Base-by-base conservation (phyloP, 2,329 filamentous ascomycete genomes). In the Xylariaceae sp. region DNA sequence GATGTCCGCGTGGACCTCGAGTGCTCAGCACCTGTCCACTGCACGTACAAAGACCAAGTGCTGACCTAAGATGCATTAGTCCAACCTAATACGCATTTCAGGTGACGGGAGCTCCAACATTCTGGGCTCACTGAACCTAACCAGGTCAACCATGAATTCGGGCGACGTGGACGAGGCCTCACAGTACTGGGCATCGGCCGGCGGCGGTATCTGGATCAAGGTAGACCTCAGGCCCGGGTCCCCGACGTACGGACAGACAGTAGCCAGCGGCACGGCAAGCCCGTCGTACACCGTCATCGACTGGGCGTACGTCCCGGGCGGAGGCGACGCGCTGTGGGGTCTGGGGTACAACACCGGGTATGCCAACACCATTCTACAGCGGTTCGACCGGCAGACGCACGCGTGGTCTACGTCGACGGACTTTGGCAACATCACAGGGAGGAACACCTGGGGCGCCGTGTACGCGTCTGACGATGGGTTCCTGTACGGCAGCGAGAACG, bases 401-500 rank as follows among this genome's bases (percentile, higher is more conserved):
- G 39, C 24, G 4, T 48, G 45, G 45, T 34, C 42, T 11, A 12
- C 37, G 7, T 30, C 45, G 1, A 44, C 41, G 22, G 29, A 37
- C 13, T 45, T 52, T 11, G 49, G 47, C 12, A 36, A 38, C 13
- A 19, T 51, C 13, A 44, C 49, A 1, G 42, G 42, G 8, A 35
- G 26, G 18, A 30, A 44, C 33, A 4, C 28, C 13, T 45, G 42
- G 39, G 50, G 47, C 3, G 51, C 51, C 13, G 44, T 44, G 7
- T 55, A 54, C 40, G 48, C 50, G 12, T 41, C 26, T 4, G 40
- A 47, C 17, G 39, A 48, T 26, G 50, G 50, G 1, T 43, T 17
- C 32, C 22, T 55, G 19, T 55, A 47, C 32, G 51, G 44, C 13
- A 39, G 41, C 12, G 52, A 54, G 45, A 53, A 53, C 41, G 33